Base-by-base conservation (phyloP, 345 rosid genomes). In the Arabis alpina region DNA sequence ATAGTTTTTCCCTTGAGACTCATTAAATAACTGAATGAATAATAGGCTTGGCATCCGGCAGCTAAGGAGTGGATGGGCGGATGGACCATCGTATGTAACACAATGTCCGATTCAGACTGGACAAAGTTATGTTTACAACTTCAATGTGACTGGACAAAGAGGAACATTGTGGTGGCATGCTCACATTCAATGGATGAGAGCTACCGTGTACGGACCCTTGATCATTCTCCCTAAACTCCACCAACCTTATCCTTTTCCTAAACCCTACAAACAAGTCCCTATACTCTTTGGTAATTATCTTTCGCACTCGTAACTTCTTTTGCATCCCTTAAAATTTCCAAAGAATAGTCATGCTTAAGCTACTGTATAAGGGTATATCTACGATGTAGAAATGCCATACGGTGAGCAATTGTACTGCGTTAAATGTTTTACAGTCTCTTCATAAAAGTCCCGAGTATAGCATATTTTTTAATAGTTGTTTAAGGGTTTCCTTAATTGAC, bases 91-190 rank as follows among this genome's bases (percentile, higher is more conserved):
- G 0, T 88, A 87, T 64, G 76, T 88, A 30, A 87, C 96, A 37
- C 91, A 88, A 55, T 90, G 95, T 59, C 97, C 93, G 0, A 87
- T 90, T 76, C 95, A 79, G 64, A 84, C 83, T 2, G 81, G 84
- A 54, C 83, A 81, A 53, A 82, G 74, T 48, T 93, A 83, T 68
- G 83, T 84, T 5, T 87, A 87, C 81, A 90, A 81, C 80, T 90
- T 88, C 84, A 88, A 89, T 0, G 76, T 86, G 43, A 76, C 71
- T 3, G 91, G 90, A 30, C 91, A 92, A 75, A 82, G 93, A 73
- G 95, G 97, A 73, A 84, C 98, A 23, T 78, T 87, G 37, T 82
- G 85, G 40, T 90, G 87, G 86, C 93, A 90, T 64, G 93, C 93
- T 57, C 97, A 92, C 51, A 19, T 84, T 52, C 79, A 84, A 34